Conservation (phyloP, 78 protist species). For the Cavenderia fasciculata region DNA sequence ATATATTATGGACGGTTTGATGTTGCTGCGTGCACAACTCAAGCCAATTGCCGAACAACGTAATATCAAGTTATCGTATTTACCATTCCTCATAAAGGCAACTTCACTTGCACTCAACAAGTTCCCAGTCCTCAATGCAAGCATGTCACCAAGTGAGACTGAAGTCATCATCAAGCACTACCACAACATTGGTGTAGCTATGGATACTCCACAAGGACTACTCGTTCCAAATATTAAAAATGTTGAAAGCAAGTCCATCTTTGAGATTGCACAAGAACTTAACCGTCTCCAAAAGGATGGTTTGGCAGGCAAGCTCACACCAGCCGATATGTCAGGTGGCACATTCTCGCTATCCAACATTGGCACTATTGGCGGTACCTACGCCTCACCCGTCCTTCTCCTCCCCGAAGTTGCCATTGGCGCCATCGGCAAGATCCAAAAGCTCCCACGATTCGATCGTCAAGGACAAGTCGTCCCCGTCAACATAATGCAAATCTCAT, state of each 20-base stretch:
- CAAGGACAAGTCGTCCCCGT: conserved; percentile 55
- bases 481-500: conserved; percentile 79
- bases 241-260: conserved; percentile 85
- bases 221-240: conserved; percentile 95
- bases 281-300: conserved; percentile 85
- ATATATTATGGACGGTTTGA: conserved; percentile 45
- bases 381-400: conserved; percentile 88
- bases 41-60: conserved; percentile 78
- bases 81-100: conserved; percentile 95
- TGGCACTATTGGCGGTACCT: conserved; percentile 96
- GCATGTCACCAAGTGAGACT: conserved; percentile 60
- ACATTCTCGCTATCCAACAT: conserved; percentile 95
- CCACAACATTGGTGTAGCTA: conserved; percentile 97
- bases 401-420: conserved; percentile 87
- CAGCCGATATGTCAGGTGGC: conserved; percentile 84
- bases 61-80: conserved; percentile 84
- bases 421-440: conserved; percentile 86
- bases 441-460: conserved; percentile 88
- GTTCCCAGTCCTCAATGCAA: conserved; percentile 90
- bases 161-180: conserved; percentile 79
- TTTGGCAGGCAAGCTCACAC: conserved; percentile 50
- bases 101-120: conserved; percentile 88
- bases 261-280: conserved; percentile 95
- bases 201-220: conserved; percentile 96
- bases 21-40: conserved; percentile 8